Conservation (phyloP, 2,329 filamentous ascomycete genomes). For the Lecanicillium sp. region DNA sequence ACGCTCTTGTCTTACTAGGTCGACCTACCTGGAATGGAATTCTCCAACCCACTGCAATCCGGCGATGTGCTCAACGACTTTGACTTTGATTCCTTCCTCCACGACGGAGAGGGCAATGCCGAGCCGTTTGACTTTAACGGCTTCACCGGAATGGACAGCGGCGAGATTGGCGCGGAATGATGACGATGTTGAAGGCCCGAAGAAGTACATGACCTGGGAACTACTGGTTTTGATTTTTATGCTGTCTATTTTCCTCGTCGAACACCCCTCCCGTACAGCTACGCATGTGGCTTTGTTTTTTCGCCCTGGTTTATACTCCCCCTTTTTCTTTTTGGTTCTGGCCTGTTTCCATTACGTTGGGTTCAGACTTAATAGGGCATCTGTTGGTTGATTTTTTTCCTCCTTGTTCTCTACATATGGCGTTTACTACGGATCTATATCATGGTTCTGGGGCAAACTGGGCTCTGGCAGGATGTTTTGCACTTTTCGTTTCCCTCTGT, state of each 20-base stretch:
- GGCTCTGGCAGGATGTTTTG: conserved; percentile 19
- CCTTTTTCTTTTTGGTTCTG: conserved; percentile 5
- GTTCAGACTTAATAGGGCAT: conserved; percentile 31
- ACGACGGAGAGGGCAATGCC: conserved; percentile 42
- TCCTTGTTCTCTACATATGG: conserved; percentile 18
- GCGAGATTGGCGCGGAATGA: conserved; percentile 53
- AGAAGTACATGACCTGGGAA: conserved; percentile 1
- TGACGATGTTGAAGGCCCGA: conserved; percentile 2
- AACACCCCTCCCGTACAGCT: background rate
- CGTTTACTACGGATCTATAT: conserved; percentile 32
- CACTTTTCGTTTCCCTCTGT: conserved; percentile 15
- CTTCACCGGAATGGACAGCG: conserved; percentile 46
- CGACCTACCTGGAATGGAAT: conserved; percentile 43
- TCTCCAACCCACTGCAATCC: conserved; percentile 45
- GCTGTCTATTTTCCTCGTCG: conserved; percentile 3
- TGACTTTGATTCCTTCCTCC: conserved; percentile 61
- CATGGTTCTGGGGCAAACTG: conserved; percentile 32
- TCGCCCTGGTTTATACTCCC: no score
- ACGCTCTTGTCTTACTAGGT: no score
- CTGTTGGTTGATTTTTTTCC: conserved; percentile 12
- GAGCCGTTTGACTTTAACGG: conserved; percentile 47
- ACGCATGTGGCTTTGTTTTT: no score
- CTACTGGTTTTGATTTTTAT: background rate
- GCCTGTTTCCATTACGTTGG: conserved; percentile 20
- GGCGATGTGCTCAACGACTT: conserved; percentile 58